Evolutionary conservation across 75 land plant species (phyloP), one percentile per base, ranked within the genome.

Genomic region (Azolla pinnata): DNA sequence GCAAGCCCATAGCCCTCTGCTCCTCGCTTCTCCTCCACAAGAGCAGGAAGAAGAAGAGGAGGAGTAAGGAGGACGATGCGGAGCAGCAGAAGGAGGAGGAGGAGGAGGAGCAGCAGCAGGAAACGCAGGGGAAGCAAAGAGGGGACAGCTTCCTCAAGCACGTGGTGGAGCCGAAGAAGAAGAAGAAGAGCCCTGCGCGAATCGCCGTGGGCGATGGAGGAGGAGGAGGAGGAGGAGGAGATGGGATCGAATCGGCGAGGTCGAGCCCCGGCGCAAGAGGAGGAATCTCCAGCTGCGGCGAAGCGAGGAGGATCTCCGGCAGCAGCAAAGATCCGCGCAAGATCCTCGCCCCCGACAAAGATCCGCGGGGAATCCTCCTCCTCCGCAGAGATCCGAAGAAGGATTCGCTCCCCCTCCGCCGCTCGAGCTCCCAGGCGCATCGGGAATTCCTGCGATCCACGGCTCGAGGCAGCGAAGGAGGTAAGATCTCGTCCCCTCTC

Each of bases 401-500:
- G 49, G 49, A 14, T 14, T 18, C n/a, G 49, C 49, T n/a, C n/a
- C n/a, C 49, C 17, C 14, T 46, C 14, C 49, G 49, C 49, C n/a
- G 49, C n/a, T 46, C 49, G n/a, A 46, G 12, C 49, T 46, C 49
- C 2, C 49, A 46, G 21, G 49, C 21, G 17, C 49, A 46, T 46
- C 49, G 49, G n/a, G 49, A 46, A 14, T 46, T 46, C 49, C 12
- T 46, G 4, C 49, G 49, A 2, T 18, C 49, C n/a, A 46, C 49
- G 2, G 49, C 49, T 80, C 1, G 46, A 76, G 81, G 80, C 21
- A 84, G 82, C 8, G 89, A 88, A 31, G 76, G 81, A 14, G 67
- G 35, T 8, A 82, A 69, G 46, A 60, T 59, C 29, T 52, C 68
- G 0, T 14, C 21, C 49, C 61, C 61, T 27, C 63, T 59, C 29